These are phyloP conservation scores for Butyriboletus appendiculatus DNA, from an alignment of 1,284 basidiomycete genomes.

Conservation along the genomic window DNA sequence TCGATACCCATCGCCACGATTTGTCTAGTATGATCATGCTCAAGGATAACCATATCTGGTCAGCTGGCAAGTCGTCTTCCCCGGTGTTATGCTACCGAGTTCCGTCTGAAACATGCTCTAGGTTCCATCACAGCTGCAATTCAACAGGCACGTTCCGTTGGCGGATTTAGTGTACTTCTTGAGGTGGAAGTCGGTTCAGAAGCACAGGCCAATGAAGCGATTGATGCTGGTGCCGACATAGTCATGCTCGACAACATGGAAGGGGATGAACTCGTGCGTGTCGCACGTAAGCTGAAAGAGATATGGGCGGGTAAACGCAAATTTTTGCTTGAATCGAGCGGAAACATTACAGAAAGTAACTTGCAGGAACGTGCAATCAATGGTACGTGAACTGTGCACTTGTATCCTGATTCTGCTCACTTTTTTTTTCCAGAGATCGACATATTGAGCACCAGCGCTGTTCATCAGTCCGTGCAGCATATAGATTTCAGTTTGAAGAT, in stretches of 20 bases:
- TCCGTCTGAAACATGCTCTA: slow-evolving; percentile 26
- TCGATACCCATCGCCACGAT: slow-evolving; percentile 97
- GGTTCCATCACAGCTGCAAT: slow-evolving; percentile 93
- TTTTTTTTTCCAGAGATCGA: slow-evolving; percentile 77
- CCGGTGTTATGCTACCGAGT: not conserved
- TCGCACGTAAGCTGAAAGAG: slow-evolving; percentile 72
- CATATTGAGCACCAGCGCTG: slow-evolving; percentile 89
- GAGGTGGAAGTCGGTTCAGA: slow-evolving; percentile 94
- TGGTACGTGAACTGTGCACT: slow-evolving; percentile 46
- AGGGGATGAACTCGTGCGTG: slow-evolving; percentile 67
- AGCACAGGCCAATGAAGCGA: slow-evolving; percentile 93
- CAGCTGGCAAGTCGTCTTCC: slow-evolving; percentile 61
- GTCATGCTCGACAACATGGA: slow-evolving; percentile 98
- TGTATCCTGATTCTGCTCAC: slow-evolving; percentile 3
- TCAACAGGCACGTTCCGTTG: slow-evolving; percentile 81
- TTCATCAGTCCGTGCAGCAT: slow-evolving; percentile 90
- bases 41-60: slow-evolving; percentile 99
- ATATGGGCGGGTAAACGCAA: slow-evolving; percentile 78
- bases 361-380: slow-evolving; percentile 73
- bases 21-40: slow-evolving; percentile 99
- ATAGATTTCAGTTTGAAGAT: slow-evolving; percentile 96
- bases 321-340: slow-evolving; percentile 90
- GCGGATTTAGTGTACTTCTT: slow-evolving; percentile 90
- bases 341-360: slow-evolving; percentile 88
- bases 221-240: slow-evolving; percentile 94